phyloP scores from a whole-genome alignment of 2,329 filamentous ascomycete species.

The Cladosporium sp. region DNA sequence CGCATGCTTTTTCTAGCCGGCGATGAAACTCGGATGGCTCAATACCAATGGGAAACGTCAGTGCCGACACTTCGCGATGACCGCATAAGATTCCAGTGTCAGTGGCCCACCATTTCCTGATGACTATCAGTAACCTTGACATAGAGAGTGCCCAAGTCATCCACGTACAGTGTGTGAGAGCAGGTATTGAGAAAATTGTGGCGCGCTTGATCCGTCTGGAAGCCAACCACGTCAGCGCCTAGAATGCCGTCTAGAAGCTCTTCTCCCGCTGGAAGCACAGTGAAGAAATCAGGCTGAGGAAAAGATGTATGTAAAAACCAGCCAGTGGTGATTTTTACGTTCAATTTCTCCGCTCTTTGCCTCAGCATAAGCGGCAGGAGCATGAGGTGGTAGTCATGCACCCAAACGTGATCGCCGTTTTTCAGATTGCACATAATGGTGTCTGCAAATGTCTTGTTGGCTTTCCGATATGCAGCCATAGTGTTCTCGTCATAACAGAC shows the following conservation, averaged over 20 bases:
- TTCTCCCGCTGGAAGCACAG: conserved; percentile 77
- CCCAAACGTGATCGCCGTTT: conserved; percentile 80
- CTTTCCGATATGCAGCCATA: conserved; percentile 83
- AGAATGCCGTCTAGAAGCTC: conserved; percentile 82
- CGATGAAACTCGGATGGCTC: conserved; percentile 82
- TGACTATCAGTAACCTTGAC: conserved; percentile 40
- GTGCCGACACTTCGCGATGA: conserved; percentile 53
- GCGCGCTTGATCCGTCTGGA: conserved; percentile 89
- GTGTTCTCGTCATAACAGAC: conserved; percentile 91
- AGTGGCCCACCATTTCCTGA: too few relatives aligned
- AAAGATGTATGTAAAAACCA: conserved; percentile 91
- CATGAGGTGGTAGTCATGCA: conserved; percentile 89
- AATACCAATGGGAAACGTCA: conserved; percentile 79
- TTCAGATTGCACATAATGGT: conserved; percentile 80
- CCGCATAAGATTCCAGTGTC: conserved; percentile 68
- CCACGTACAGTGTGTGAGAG: conserved; percentile 70
- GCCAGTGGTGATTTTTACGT: conserved; percentile 88
- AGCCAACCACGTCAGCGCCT: conserved; percentile 82
- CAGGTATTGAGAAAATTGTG: conserved; percentile 90
- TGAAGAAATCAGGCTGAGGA: conserved; percentile 86
- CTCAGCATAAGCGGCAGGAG: conserved; percentile 80
- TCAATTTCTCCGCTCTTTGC: conserved; percentile 62
- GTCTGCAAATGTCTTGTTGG: conserved; percentile 86
- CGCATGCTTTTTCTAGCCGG: conserved; percentile 72
- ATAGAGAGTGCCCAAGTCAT: conserved; percentile 88